Percentiles rank a stretch among this genome's conserved stretches.
Evolutionary conservation across 768 basidiomycete species (phyloP).

Genomic region (Tricholoma flavovirens): DNA sequence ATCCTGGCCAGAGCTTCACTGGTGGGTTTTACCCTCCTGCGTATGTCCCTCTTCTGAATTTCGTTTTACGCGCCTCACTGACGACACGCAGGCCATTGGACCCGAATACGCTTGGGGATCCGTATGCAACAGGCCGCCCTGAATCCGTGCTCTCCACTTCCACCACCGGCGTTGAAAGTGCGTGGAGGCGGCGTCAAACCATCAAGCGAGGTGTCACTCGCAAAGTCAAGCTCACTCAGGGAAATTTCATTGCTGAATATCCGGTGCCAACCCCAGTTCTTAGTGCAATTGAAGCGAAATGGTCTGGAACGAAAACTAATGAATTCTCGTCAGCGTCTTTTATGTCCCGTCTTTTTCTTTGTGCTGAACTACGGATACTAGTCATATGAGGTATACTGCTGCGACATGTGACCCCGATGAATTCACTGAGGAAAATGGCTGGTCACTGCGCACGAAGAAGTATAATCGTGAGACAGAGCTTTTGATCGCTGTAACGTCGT

Average conservation of each 20-base stretch:
- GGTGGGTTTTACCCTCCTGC: constrained; percentile 72
- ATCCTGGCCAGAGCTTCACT: constrained; percentile 45
- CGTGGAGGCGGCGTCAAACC: constrained; percentile 75
- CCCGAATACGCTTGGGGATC: constrained; percentile 61
- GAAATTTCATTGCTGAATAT: constrained; percentile 90
- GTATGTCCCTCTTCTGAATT: constrained; percentile 35
- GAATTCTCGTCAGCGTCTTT: constrained; percentile 77
- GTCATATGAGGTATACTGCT: constrained; percentile 92
- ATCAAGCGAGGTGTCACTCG: constrained; percentile 91
- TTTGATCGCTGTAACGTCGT: constrained; percentile 90
- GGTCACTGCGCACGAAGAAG: constrained; percentile 75
- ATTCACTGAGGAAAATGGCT: constrained; percentile 74
- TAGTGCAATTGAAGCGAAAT: constrained; percentile 79
- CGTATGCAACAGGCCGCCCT: constrained; percentile 46
- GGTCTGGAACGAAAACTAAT: constrained; percentile 62
- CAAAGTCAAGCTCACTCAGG: constrained; percentile 88
- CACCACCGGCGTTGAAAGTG: constrained; percentile 52
- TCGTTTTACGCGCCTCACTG: constrained; percentile 4
- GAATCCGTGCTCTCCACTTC: constrained; percentile 47
- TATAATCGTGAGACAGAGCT: constrained; percentile 91
- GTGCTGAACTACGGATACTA: constrained; percentile 18
- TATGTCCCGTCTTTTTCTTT: neutral
- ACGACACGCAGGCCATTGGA: constrained; percentile 36
- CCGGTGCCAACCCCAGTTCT: constrained; percentile 79
- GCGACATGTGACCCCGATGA: constrained; percentile 91